Evolutionary conservation across 2,329 filamentous ascomycete genomes (phyloP).

Genomic region (Fusarium buharicum): DNA sequence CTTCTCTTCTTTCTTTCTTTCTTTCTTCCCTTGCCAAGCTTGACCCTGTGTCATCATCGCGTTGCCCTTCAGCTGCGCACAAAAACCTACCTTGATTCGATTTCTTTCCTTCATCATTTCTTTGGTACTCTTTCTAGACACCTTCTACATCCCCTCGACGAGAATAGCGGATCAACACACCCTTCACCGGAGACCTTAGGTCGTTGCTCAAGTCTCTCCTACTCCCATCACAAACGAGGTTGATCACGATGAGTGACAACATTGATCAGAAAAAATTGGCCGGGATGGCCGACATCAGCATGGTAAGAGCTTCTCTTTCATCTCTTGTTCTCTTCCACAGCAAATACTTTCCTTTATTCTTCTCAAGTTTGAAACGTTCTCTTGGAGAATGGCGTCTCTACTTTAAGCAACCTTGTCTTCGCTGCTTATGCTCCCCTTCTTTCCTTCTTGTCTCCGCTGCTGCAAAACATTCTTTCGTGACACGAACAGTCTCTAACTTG

Average conservation of each 20-base stretch:
- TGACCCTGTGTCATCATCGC: not conserved
- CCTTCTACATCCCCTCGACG: not conserved
- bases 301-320: conserved; percentile 28
- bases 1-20: not conserved
- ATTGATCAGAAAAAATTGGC: conserved; percentile 1
- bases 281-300: conserved; percentile 9
- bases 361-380: no score
- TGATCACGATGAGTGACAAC: conserved; percentile 29
- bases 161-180: not conserved
- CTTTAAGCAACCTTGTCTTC: not conserved
- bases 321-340: not conserved
- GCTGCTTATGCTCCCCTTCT: no score
- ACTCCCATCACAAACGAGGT: no score
- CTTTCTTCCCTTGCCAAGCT: not conserved
- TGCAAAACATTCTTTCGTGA: not conserved
- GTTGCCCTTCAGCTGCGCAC: not conserved
- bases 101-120: conserved; percentile 1
- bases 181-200: no score
- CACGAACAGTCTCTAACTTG: not conserved
- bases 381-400: not conserved
- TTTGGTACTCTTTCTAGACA: not conserved
- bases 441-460: not conserved
- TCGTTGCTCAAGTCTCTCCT: no score
- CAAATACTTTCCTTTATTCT: not conserved
- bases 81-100: not conserved